Percentiles rank a stretch among this genome's conserved stretches.
phyloP scores from a whole-genome alignment of 2,329 filamentous ascomycete genomes.

The Aspergillus sp. region DNA sequence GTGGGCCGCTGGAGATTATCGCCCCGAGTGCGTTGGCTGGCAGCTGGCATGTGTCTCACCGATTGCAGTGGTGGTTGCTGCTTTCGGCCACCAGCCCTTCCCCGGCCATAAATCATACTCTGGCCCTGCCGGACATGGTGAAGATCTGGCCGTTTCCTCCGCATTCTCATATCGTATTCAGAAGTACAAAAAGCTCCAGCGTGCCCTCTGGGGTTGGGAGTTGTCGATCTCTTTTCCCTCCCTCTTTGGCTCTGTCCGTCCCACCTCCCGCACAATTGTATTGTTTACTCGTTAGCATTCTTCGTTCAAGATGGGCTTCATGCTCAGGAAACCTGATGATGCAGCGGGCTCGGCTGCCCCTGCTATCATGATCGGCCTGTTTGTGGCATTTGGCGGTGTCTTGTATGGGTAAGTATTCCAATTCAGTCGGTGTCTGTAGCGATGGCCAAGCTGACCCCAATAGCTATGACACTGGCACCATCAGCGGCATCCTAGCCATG shows the following conservation, averaged over 20 bases:
- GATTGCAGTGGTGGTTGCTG: constrained; percentile 3
- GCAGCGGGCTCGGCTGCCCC: constrained; percentile 48
- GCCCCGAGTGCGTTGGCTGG: constrained; percentile 1
- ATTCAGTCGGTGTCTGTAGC: background rate
- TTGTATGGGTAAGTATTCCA: constrained; percentile 54
- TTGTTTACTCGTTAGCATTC: background rate
- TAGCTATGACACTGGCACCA: constrained; percentile 56
- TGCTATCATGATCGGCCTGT: constrained; percentile 56
- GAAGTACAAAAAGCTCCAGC: constrained; percentile 10
- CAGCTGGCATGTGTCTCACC: background rate
- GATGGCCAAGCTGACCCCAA: background rate
- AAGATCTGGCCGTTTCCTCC: constrained; percentile 5
- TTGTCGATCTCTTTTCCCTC: background rate
- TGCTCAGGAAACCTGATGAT: constrained; percentile 47
- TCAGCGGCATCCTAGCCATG: constrained; percentile 54
- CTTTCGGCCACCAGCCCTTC: constrained; percentile 10
- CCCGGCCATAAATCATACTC: background rate
- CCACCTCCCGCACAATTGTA: background rate
- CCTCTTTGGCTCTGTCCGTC: background rate
- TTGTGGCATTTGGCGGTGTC: constrained; percentile 60
- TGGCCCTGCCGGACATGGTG: constrained; percentile 8
- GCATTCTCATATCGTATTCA: background rate
- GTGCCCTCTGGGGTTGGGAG: background rate
- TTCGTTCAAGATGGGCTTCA: constrained; percentile 39
- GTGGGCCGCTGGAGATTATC: constrained; percentile 1